Evolutionary conservation across 345 rosid genomes (phyloP).

Genomic region (Erysimum cheiranthoides): DNA sequence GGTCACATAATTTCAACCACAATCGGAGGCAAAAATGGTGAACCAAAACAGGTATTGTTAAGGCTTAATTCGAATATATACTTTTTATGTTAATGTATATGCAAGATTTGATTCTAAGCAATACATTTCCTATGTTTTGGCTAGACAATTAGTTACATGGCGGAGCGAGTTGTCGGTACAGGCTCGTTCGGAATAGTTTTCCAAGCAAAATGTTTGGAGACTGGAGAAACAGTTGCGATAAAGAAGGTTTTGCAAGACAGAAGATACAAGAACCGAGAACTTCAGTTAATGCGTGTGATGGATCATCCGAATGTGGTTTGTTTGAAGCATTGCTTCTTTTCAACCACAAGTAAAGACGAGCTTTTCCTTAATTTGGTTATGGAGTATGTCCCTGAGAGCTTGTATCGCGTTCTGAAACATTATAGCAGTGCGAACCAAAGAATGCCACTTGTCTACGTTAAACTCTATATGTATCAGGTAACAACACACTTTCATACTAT

Average conservation of each 20-base stretch:
- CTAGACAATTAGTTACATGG: constrained; percentile 92
- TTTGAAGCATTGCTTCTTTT: constrained; percentile 91
- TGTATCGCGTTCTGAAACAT: constrained; percentile 83
- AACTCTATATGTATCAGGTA: constrained; percentile 89
- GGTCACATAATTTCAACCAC: constrained; percentile 93
- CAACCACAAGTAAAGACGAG: constrained; percentile 79
- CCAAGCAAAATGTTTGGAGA: constrained; percentile 91
- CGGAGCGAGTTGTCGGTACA: constrained; percentile 87
- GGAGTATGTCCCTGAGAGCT: constrained; percentile 93
- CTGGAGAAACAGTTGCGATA: constrained; percentile 87
- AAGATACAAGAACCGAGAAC: constrained; percentile 86
- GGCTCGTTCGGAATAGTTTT: constrained; percentile 90
- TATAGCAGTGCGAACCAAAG: constrained; percentile 78
- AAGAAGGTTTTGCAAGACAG: constrained; percentile 86
- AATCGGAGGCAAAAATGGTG: constrained; percentile 91
- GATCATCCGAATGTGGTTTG: constrained; percentile 87
- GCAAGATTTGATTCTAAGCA: not conserved
- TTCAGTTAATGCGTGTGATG: constrained; percentile 82
- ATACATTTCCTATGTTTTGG: constrained; percentile 7
- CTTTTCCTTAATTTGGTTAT: constrained; percentile 88
- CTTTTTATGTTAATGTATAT: not conserved
- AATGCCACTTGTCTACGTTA: constrained; percentile 85
- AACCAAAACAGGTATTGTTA: constrained; percentile 72
- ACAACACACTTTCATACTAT: not conserved
- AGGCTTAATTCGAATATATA: not conserved